Evolutionary conservation across 202 grass and related monocot species (phyloP), one percentile per base, ranked within the genome.

Genomic region (Cymbopogon flexuosus): DNA sequence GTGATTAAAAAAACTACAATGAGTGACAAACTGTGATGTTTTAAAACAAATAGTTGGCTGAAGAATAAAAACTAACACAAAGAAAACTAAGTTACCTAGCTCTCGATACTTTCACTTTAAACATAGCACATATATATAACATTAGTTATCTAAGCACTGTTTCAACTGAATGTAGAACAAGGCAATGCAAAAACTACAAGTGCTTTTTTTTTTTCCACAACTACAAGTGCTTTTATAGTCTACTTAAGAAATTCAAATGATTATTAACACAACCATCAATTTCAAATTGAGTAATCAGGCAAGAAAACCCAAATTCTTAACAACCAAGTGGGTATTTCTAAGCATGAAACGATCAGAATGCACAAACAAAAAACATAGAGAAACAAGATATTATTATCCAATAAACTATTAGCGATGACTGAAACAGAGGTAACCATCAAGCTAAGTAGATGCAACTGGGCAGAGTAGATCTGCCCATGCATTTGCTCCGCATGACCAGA

Each of bases 251-350:
- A 33, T 73, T 61, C 36, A 61, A 49, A 34, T 39, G n/a, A 33
- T 68, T 67, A 61, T 15, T 43, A 59, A 62, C 42, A 68, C 34
- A 34, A 41, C 11, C 23, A 14, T 63, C 52, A 40, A 61, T 15
- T 33, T 76, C 19, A 1, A 49, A 81, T 10, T 62, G 1, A 77
- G 40, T n/a, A 81, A 70, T 18, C 23, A 56, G 18, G 52, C 22
- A 62, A 33, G 8, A 72, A 6, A 49, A 31, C 24, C 23, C 3
- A 4, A 31, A 72, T 72, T 18, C 14, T 27, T 73, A 73, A 30
- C 39, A 45, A 72, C 15, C 42, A 58, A 64, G 35, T 81, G 14
- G 75, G 23, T 39, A 70, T 82, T 63, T 77, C 63, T 64, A 65
- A 65, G 65, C 35, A 57, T 5, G n/a, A 16, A 60, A 77, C 13